Evolutionary conservation across 1,284 basidiomycete species (phyloP), one percentile per base, ranked within the genome.

Genomic region (Grifola frondosa): DNA sequence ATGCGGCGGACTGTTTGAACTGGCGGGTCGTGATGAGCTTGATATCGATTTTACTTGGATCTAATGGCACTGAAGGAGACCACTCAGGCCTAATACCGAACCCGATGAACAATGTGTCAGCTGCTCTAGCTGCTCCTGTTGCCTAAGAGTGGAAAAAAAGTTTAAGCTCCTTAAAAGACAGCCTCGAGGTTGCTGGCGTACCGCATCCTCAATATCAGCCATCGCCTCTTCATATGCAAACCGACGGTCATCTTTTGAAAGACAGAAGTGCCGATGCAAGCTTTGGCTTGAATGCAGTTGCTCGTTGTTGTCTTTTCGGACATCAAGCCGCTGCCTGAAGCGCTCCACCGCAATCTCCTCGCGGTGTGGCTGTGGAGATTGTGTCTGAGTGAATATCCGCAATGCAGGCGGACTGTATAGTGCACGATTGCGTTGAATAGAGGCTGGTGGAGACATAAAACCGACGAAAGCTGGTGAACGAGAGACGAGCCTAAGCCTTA

Each of bases 161-260:
- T n/a, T 10, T 28, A 9, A 28, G 10, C 26, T 10, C 9, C 26
- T 28, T 28, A 28, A 28, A 28, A n/a, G n/a, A n/a, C n/a, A n/a
- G n/a, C n/a, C n/a, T n/a, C n/a, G n/a, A n/a, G n/a, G n/a, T n/a
- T n/a, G n/a, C n/a, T 31, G 7, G 19, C 30, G 30, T 31, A 31
- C 30, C 30, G 30, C 30, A 31, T 31, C 30, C 30, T 31, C 30
- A n/a, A 31, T 31, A n/a, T 31, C 30, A 31, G n/a, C 19, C 30
- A 31, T 8, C n/a, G 30, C 30, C 13, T 31, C 13, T 13, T 31
- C n/a, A 6, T n/a, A n/a, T 6, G 30, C 30, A 13, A 31, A 7
- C 30, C 19, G n/a, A 13, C 30, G 6, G 13, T 31, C 30, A 6
- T 31, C 13, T 8, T 31, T 31, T 6, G 30, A 31, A 6, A 31